These are phyloP conservation scores for Lactarius indigo DNA, from an alignment of 768 basidiomycete species.

Conservation along the genomic window DNA sequence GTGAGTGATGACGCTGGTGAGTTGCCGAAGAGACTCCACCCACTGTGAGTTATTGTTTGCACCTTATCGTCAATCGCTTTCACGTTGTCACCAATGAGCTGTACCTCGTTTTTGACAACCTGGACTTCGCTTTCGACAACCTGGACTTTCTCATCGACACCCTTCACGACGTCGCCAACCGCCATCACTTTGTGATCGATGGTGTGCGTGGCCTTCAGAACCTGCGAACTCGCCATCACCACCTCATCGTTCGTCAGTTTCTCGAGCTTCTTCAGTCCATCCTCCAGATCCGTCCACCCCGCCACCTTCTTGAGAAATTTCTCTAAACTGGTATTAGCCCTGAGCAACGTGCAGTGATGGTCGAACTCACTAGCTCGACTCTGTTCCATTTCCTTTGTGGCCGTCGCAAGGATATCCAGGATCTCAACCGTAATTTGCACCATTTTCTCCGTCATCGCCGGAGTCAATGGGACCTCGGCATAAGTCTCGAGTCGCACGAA, in stretches of 20 bases:
- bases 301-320: too few relatives aligned
- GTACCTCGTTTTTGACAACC: neutral
- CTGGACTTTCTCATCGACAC: too few relatives aligned
- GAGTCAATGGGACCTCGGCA: neutral
- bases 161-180: too few relatives aligned
- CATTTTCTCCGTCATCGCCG: neutral
- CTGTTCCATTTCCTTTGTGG: neutral
- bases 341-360: neutral
- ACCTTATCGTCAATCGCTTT: neutral
- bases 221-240: too few relatives aligned
- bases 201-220: too few relatives aligned
- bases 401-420: too few relatives aligned
- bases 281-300: too few relatives aligned
- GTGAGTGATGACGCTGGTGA: neutral
- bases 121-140: too few relatives aligned
- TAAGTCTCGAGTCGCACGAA: neutral
- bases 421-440: too few relatives aligned
- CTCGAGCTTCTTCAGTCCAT: too few relatives aligned
- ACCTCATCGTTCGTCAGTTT: too few relatives aligned
- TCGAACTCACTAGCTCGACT: neutral
- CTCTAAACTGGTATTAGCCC: neutral
- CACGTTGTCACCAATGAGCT: neutral
- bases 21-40: neutral
- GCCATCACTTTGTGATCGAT: too few relatives aligned
- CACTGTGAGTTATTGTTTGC: neutral